Evolutionary conservation across 2,329 filamentous ascomycete genomes (phyloP), one percentile per base, ranked within the genome.

Genomic region (Sarocladium kiliense): DNA sequence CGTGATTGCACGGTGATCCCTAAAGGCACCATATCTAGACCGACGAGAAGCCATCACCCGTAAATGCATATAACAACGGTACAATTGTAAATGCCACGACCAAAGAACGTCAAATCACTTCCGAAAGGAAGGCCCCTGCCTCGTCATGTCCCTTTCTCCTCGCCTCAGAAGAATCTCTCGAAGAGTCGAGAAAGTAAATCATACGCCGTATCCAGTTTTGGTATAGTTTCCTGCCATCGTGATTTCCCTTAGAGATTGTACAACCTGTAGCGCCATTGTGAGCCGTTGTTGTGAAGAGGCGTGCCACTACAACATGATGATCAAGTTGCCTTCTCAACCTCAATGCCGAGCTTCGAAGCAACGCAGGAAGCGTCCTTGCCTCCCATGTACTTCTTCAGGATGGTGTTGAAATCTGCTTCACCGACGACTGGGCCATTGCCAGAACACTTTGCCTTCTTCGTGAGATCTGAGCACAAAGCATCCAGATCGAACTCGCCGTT

Each of bases 401-500:
- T 88, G 39, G 79, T 82, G 66, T 96, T 88, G 63, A 97, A 96
- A 64, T 97, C 92, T 55, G 84, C 84, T 73, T 96, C 86, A 59
- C 91, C 87, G 23, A 99, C 89, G 18, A 96, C 90, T 12, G 95
- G 90, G 16, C 94, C 93, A 18, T 81, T 87, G 62, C 96, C 89
- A 0, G 91, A 96, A 71, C 94, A 99, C 67, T 93, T 94, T 56
- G 94, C 94, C 75, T 99, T 99, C 69, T 92, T 89, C 60, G 93
- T 89, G 14, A 99, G 82, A 68, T 99, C 92, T 3, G 88, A 88
- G 74, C 94, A 99, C 23, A 99, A 81, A 32, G 87, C 86, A 66
- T 99, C 94, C 50, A 99, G 87, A 62, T 99, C 94, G 61, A 97
- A 91, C 63, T 95, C 92, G 63, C 92, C 92, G 56, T 84, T 89